These are phyloP conservation scores for Eimeria sp. DNA, from an alignment of 169 alveolate genomes.

Conservation along the genomic window DNA sequence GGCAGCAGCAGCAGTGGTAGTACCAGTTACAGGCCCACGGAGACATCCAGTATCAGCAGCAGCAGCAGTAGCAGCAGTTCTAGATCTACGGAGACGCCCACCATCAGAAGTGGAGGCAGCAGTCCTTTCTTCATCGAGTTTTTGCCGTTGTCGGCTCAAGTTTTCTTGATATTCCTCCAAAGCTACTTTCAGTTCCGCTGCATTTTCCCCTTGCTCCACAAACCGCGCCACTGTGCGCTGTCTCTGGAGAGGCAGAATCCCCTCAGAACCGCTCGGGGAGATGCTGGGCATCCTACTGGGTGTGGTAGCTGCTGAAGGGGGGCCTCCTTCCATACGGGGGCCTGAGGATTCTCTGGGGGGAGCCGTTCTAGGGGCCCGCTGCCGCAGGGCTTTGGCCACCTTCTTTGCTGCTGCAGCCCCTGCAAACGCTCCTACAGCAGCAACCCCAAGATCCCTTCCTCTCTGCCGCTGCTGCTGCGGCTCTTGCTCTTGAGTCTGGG, in stretches of 20 bases:
- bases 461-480: slow-evolving; percentile 17
- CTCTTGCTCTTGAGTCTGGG: slow-evolving; percentile 1
- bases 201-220: slow-evolving; percentile 26
- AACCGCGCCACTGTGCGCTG: slow-evolving; percentile 71
- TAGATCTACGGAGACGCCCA: neutral
- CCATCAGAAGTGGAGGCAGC: neutral
- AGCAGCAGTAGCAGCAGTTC: neutral
- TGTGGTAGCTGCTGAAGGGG: neutral
- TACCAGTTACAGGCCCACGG: neutral
- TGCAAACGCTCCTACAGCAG: slow-evolving; percentile 42
- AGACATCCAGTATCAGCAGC: neutral
- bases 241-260: neutral
- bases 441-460: neutral
- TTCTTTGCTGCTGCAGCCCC: slow-evolving; percentile 77
- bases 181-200: slow-evolving; percentile 9
- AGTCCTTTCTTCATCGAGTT: neutral
- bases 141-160: neutral
- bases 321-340: neutral
- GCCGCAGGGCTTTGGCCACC: slow-evolving; percentile 59
- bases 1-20: neutral
- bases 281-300: slow-evolving; percentile 16
- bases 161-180: slow-evolving; percentile 48
- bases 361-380: neutral
- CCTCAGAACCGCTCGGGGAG: neutral
- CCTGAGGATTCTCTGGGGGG: neutral